Conservation (phyloP, 2,329 filamentous ascomycete genomes). For the Colletotrichum aenigma region DNA sequence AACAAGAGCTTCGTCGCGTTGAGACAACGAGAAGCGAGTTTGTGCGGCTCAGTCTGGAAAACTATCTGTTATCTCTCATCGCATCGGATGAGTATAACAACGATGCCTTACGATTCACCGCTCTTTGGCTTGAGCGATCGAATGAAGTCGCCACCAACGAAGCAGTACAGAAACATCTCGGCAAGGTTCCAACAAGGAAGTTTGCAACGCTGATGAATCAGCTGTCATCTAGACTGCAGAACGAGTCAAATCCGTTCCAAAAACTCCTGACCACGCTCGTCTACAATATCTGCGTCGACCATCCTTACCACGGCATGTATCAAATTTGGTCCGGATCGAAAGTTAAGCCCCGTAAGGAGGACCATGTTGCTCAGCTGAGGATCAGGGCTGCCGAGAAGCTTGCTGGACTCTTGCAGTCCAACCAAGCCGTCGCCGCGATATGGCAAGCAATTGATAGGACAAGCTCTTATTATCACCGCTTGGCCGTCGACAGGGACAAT, state of each 20-base stretch:
- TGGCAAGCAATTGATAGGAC: slow-evolving; percentile 78
- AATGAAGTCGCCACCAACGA: slow-evolving; percentile 78
- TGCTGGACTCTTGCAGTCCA: slow-evolving; percentile 63
- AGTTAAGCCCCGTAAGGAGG: slow-evolving; percentile 70
- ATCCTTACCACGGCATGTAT: slow-evolving; percentile 97
- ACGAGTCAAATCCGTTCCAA: slow-evolving; percentile 75
- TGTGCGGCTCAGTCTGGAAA: slow-evolving; percentile 87
- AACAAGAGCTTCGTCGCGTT: slow-evolving; percentile 82
- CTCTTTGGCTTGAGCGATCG: slow-evolving; percentile 90
- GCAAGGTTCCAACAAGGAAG: slow-evolving; percentile 83
- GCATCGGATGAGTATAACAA: slow-evolving; percentile 90
- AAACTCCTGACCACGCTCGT: slow-evolving; percentile 74
- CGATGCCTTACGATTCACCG: slow-evolving; percentile 89
- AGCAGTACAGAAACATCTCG: slow-evolving; percentile 73
- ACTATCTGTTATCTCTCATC: slow-evolving; percentile 84
- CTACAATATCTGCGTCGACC: slow-evolving; percentile 84
- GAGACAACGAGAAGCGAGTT: slow-evolving; percentile 80
- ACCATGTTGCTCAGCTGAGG: slow-evolving; percentile 76
- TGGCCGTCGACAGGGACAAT: slow-evolving; percentile 70
- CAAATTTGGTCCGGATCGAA: slow-evolving; percentile 88
- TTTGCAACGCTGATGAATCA: slow-evolving; percentile 96
- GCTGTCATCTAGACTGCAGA: slow-evolving; percentile 87
- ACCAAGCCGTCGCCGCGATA: slow-evolving; percentile 52
- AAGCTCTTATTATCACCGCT: slow-evolving; percentile 67
- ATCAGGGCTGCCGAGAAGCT: slow-evolving; percentile 75